Evolutionary conservation across 2,329 filamentous ascomycete genomes (phyloP), one percentile per base, ranked within the genome.

Genomic region (Monilinia laxa): DNA sequence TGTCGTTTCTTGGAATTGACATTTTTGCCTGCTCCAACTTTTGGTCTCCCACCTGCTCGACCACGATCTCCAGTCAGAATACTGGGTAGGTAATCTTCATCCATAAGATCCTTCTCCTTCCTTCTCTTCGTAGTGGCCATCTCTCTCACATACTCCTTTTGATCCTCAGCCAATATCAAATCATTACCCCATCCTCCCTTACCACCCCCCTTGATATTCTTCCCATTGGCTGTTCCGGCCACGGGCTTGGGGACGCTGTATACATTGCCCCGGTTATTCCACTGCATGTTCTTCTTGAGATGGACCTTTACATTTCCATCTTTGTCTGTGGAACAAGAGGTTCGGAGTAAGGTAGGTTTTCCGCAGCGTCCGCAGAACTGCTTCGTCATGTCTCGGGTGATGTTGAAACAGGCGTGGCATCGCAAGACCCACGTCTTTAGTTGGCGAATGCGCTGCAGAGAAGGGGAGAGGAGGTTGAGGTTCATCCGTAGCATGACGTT

Each of bases 401-500:
- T 87, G 70, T 87, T 81, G 82, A 98, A 99, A 82, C 93, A 97
- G 67, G 89, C 93, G 80, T 99, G 94, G 82, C 95, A 99, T 54
- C 95, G 89, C 66, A 97, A 85, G 4, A 97, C 87, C 84, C 92
- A 96, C 16, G 91, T 94, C 78, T 93, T 94, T 71, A 98, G 85
- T 68, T 90, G 87, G 49, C 88, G 90, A 76, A 99, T 92, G 73
- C 93, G 88, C 70, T 91, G 85, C 68, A 98, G 82, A 20, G 87
- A 85, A 0, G 91, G 85, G 0, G 93, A 93, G 67, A 97, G 84
- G 14, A 97, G 86, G 76, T 95, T 92, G 59, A 99, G 86, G 80
- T 97, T 97, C 82, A 98, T 96, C 73, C 96, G 92, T 5, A 99
- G 84, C 2, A 95, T 86, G 10, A 98, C 93, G 77, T 98, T 98